Evolutionary conservation across 257 asterid species (phyloP).

Genomic region (Fraxinus excelsior): DNA sequence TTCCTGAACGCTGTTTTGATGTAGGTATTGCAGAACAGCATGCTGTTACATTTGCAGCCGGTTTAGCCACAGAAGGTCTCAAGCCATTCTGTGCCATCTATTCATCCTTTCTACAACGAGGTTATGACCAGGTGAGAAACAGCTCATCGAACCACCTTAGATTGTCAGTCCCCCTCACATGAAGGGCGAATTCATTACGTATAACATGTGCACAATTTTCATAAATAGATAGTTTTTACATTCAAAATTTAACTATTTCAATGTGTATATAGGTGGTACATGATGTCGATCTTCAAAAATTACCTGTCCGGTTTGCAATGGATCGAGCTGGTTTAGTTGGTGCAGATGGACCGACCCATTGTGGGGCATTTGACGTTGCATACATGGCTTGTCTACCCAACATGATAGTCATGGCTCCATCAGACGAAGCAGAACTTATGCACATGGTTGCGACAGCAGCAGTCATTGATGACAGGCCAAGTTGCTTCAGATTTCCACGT

Average conservation of each 20-base stretch:
- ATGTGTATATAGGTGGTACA: conserved; percentile 61
- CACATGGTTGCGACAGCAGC: conserved; percentile 89
- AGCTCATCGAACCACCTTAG: too few relatives aligned
- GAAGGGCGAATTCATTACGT: too few relatives aligned
- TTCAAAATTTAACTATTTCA: background rate
- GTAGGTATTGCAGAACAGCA: conserved; percentile 92
- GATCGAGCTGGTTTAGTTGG: conserved; percentile 87
- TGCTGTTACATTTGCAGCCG: conserved; percentile 85
- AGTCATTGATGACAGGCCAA: conserved; percentile 68
- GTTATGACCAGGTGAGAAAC: conserved; percentile 65
- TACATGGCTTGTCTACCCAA: conserved; percentile 86
- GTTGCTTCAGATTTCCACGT: conserved; percentile 76
- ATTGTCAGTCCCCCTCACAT: too few relatives aligned
- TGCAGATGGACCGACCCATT: conserved; percentile 85
- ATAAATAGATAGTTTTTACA: too few relatives aligned
- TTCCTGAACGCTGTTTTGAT: conserved; percentile 73
- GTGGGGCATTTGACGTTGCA: conserved; percentile 81
- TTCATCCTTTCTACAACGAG: conserved; percentile 77
- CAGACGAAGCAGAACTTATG: conserved; percentile 83
- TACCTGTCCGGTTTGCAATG: conserved; percentile 85
- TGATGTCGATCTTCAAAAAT: conserved; percentile 79
- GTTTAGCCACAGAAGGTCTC: conserved; percentile 78
- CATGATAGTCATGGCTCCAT: conserved; percentile 89
- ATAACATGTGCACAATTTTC: too few relatives aligned
- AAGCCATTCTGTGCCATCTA: conserved; percentile 86